Evolutionary conservation across 1,284 basidiomycete species (phyloP), one percentile per base, ranked within the genome.

Genomic region (Kalmanozyma brasiliensis): DNA sequence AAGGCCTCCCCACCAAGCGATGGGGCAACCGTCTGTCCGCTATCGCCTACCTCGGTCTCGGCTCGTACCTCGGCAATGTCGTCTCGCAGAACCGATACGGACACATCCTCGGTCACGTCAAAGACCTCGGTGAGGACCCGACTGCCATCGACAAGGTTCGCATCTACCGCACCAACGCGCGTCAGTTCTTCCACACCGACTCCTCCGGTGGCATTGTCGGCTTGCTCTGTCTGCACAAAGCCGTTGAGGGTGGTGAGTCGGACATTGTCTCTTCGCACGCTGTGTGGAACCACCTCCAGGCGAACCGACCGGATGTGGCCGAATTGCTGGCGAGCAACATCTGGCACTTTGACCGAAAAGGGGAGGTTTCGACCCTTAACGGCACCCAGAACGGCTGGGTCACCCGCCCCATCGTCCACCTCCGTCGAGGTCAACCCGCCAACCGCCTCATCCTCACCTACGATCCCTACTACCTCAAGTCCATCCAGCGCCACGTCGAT

Each of bases 91-190:
- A 84, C 63, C 66, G 76, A 17, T 84, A 83, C 66, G 83, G 83
- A 1, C 83, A 84, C 71, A 72, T 84, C 19, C 67, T 84, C 22
- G 84, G 84, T 0, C 84, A 84, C 58, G 84, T 84, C 63, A 84
- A 84, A 70, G 82, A 83, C 53, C 62, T 84, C 8, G 84, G 84
- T 19, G 83, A 84, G 57, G 83, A 84, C 51, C 83, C 84, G 0
- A 84, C 82, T 5, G 79, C 84, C 51, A 84, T 83, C 44, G 76
- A 84, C 77, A 84, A 84, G 69, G 83, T 84, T 16, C 71, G 84
- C 16, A 84, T 84, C 68, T 84, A 84, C 76, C 80, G 78, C 1
- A 84, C 84, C 35, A 79, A 83, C 20, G 84, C 83, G 1, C 69
- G 81, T 11, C 84, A 84, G 58, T 84, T 81, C 76, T 84, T 84